Base-by-base conservation (phyloP, 495 filamentous ascomycete genomes). In the Hypoxylon intermedium region DNA sequence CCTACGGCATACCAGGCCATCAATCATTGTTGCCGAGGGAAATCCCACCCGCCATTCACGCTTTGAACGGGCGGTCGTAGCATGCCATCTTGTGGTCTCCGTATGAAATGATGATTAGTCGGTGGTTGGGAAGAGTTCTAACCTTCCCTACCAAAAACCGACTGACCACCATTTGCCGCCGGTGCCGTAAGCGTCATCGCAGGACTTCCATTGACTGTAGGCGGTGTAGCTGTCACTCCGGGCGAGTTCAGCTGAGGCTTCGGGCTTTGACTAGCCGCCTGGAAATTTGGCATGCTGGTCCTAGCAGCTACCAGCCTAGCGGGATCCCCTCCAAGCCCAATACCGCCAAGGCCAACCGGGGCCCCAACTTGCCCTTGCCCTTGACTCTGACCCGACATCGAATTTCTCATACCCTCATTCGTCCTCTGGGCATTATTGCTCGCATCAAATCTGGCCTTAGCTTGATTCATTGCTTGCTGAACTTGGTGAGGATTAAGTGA, bases 371-470 rank as follows among this genome's bases (percentile, higher is more conserved):
- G 63, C 11, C 66, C 65, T 51, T 63, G 63, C 0, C 58, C 56
- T 41, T 67, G 63, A 9, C 66, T 62, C 45, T 63, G 63, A 0
- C 58, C 56, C 34, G 58, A 50, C 38, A 65, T 58, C 6, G 63
- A 52, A 54, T 67, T 71, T 16, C 68, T 56, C 3, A 64, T 59
- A 15, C 53, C 51, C 30, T 71, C 68, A 18, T 53, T 69, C 0
- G 68, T 60, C 26, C 55, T 63, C 11, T 69, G 62, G 4, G 68
- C 75, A 18, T 53, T 67, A 48, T 74, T 73, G 37, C 73, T 72
- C 0, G 75, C 76, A 43, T 75, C 73, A 21, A 76, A 74, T 2
- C 77, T 66, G 13, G 79, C 78, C 28, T 74, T 69, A 9, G 77
- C 77, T 62, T 79, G 79, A 28, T 79, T 74, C 75, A 79, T 47